Evolutionary conservation across 805 yeast genomes (phyloP).

Genomic region (Wickerhamomyces ciferrii): DNA sequence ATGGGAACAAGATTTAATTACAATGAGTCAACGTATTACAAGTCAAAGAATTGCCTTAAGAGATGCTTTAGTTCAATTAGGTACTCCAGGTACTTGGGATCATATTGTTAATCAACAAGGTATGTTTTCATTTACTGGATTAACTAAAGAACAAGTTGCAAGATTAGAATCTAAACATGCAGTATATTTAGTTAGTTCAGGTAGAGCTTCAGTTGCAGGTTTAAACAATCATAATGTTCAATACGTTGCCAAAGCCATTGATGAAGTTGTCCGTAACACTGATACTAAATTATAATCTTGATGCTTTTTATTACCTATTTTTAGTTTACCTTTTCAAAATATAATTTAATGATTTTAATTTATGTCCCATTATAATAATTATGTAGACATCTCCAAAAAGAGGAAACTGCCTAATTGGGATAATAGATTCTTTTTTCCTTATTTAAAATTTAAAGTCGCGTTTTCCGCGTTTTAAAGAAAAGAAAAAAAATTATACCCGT

Average conservation of each 20-base stretch:
- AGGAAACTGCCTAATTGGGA: too few species aligned
- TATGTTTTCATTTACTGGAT: constrained; percentile 95
- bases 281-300: constrained; percentile 16
- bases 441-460: too few species aligned
- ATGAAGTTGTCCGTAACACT: constrained; percentile 55
- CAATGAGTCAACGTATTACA: constrained; percentile 82
- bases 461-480: too few species aligned
- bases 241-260: constrained; percentile 75
- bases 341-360: too few species aligned
- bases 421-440: too few species aligned
- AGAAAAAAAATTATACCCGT: too few species aligned
- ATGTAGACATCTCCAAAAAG: too few species aligned
- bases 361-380: too few species aligned
- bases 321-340: too few species aligned
- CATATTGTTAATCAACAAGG: constrained; percentile 91
- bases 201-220: constrained; percentile 94
- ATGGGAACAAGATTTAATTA: constrained; percentile 80
- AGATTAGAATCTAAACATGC: constrained; percentile 74
- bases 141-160: constrained; percentile 68
- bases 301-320: too few species aligned
- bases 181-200: constrained; percentile 74
- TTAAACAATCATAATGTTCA: constrained; percentile 74
- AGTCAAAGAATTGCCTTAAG: constrained; percentile 72
- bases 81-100: constrained; percentile 89
- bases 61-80: constrained; percentile 50